Percentiles rank a stretch among this genome's conserved stretches.
These are phyloP conservation scores for Diddensiella santjacobensis DNA, from an alignment of 805 yeast genomes.

Conservation along the genomic window DNA sequence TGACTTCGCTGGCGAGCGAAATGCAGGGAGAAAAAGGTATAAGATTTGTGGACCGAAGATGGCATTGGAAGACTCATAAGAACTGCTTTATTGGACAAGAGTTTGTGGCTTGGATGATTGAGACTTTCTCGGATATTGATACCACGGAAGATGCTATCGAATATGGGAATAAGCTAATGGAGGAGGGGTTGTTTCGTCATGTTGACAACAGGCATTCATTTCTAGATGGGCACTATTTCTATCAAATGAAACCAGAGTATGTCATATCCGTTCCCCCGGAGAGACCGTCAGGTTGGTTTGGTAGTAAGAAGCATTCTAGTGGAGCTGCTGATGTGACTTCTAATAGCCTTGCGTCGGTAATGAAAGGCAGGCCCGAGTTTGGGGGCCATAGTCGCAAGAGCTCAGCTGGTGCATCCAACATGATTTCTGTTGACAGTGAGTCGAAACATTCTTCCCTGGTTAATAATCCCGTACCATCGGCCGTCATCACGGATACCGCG, in stretches of 20 bases:
- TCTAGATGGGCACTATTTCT: slow-evolving; percentile 90
- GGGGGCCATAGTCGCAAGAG: slow-evolving; percentile 2
- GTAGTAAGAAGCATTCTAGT: slow-evolving; percentile 1
- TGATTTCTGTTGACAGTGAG: background rate
- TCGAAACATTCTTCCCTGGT: background rate
- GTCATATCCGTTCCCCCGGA: slow-evolving; percentile 24
- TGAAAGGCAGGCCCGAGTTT: background rate
- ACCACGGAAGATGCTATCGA: slow-evolving; percentile 78
- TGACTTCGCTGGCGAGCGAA: slow-evolving; percentile 55
- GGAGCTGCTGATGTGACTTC: background rate
- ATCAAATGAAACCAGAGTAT: slow-evolving; percentile 60
- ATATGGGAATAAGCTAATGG: slow-evolving; percentile 77
- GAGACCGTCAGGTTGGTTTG: slow-evolving; percentile 25
- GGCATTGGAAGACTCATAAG: slow-evolving; percentile 83
- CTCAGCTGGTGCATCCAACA: background rate
- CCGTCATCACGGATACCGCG: background rate
- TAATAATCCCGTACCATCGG: background rate
- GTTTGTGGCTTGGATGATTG: slow-evolving; percentile 78
- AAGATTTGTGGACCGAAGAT: slow-evolving; percentile 68
- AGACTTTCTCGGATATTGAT: slow-evolving; percentile 72
- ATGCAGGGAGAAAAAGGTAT: slow-evolving; percentile 66
- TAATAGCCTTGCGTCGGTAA: background rate
- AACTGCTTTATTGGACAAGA: slow-evolving; percentile 84
- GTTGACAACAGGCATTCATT: slow-evolving; percentile 81
- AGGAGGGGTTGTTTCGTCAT: slow-evolving; percentile 66